Evolutionary conservation across 1,284 basidiomycete genomes (phyloP), one percentile per base, ranked within the genome.

Genomic region (Irpex lacteus): DNA sequence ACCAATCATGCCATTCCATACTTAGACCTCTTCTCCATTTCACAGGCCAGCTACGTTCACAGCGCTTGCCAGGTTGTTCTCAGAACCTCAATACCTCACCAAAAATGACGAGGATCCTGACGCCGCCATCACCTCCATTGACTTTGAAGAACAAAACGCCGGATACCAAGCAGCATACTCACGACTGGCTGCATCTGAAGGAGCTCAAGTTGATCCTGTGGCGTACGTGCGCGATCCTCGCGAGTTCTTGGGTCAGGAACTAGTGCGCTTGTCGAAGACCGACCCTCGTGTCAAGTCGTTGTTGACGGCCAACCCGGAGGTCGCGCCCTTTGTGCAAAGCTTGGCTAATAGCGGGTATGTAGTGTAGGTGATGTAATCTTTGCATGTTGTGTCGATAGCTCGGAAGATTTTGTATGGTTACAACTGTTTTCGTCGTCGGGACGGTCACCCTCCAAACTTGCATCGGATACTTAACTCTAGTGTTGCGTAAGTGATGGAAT

Each of bases 111-210:
- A 86, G 21, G 88, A 93, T 64, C 73, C 88, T 1, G 80, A 86
- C 57, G 84, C 82, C 0, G 90, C 88, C 0, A 72, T 94, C 40
- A 91, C 91, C 0, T 84, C 87, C 53, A 86, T 97, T 55, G 97
- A 98, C 75, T 89, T 88, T 68, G 96, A 98, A 73, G 97, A 94
- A 72, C 90, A 92, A 72, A 84, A 91, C 6, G 88, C 90, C 3
- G 94, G 95, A 0, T 99, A 98, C 79, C 97, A 99, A 75, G 92
- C 93, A 0, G 90, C 91, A 2, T 99, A 97, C 78, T 96, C 95
- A 61, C 87, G 91, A 56, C 84, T 99, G 8, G 95, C 94, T 0
- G 94, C 97, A 0, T 91, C 92, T 3, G 88, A 90, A 68, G 76
- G 74, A 0, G 74, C 73, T 0, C 77, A 81, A 18, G 76, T 74